Conservation (phyloP, 805 yeast genomes). For the Gaillardinia entomophila region DNA sequence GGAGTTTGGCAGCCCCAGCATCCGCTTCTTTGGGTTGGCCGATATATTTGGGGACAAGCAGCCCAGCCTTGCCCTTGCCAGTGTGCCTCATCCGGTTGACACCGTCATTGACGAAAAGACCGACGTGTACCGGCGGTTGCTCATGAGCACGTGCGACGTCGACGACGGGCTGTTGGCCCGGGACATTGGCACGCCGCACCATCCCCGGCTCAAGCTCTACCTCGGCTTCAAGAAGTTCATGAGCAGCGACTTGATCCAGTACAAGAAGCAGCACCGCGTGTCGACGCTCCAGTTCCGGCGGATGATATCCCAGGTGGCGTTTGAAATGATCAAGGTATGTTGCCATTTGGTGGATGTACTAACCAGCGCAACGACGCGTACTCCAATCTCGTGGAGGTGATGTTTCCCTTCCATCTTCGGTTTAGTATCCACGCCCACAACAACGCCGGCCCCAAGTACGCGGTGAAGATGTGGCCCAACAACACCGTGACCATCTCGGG, state of each 20-base stretch:
- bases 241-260: slow-evolving; percentile 49
- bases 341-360: slow-evolving; percentile 1
- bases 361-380: slow-evolving; percentile 52
- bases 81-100: slow-evolving; percentile 24
- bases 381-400: slow-evolving; percentile 53
- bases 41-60: slow-evolving; percentile 24
- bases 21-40: slow-evolving; percentile 28
- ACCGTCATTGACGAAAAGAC: slow-evolving; percentile 27
- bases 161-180: slow-evolving; percentile 27
- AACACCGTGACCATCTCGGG: too few species aligned
- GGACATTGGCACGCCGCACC: slow-evolving; percentile 33
- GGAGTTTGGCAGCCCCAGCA: slow-evolving; percentile 16
- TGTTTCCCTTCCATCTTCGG: slow-evolving; percentile 56
- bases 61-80: slow-evolving; percentile 7
- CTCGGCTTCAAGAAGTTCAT: slow-evolving; percentile 57
- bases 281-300: slow-evolving; percentile 48
- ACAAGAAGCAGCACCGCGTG: slow-evolving; percentile 29
- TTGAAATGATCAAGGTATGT: slow-evolving; percentile 50
- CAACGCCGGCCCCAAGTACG: slow-evolving; percentile 56
- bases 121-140: slow-evolving; percentile 30
- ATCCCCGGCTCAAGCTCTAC: slow-evolving; percentile 47
- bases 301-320: slow-evolving; percentile 47
- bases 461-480: slow-evolving; percentile 38
- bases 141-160: slow-evolving; percentile 33
- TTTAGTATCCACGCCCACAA: slow-evolving; percentile 59